Evolutionary conservation across 2,329 filamentous ascomycete genomes (phyloP).

Genomic region (Fusarium penzigii): DNA sequence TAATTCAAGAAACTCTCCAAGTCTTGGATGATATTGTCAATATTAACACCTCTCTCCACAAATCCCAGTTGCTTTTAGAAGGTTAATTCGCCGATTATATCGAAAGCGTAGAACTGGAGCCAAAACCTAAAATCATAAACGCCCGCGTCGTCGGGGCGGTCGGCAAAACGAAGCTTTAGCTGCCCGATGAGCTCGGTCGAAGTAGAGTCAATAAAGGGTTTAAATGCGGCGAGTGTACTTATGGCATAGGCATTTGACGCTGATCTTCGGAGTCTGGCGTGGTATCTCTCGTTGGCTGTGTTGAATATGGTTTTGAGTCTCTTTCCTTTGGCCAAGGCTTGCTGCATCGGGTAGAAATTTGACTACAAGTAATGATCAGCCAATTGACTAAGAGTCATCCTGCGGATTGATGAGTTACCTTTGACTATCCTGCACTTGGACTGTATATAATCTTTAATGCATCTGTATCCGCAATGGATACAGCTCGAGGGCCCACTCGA

Average conservation of each 20-base stretch:
- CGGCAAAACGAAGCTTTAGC: conserved; percentile 8
- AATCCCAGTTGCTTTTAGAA: conserved; percentile 75
- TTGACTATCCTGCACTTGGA: conserved; percentile 5
- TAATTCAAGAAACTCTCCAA: conserved; percentile 66
- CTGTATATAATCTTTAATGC: conserved; percentile 8
- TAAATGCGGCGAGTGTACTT: conserved; percentile 41
- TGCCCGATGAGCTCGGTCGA: conserved; percentile 14
- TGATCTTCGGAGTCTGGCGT: conserved; percentile 40
- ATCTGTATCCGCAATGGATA: conserved; percentile 5
- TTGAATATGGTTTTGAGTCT: conserved; percentile 36
- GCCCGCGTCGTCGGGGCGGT: not conserved
- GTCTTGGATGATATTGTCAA: conserved; percentile 70
- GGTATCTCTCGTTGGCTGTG: conserved; percentile 40
- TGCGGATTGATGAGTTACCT: not conserved
- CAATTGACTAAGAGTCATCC: not conserved
- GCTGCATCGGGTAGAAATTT: conserved; percentile 32
- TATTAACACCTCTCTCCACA: conserved; percentile 69
- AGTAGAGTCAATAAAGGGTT: conserved; percentile 38
- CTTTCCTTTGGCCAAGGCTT: conserved; percentile 30
- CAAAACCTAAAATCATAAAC: conserved; percentile 61
- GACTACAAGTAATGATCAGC: conserved; percentile 8
- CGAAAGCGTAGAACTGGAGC: conserved; percentile 80
- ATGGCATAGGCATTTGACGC: conserved; percentile 43
- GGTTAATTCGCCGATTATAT: conserved; percentile 76
- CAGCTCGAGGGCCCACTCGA: conserved; percentile 7